Evolutionary conservation across 495 filamentous ascomycete species (phyloP).

Genomic region (Trichoderma erinaceum): DNA sequence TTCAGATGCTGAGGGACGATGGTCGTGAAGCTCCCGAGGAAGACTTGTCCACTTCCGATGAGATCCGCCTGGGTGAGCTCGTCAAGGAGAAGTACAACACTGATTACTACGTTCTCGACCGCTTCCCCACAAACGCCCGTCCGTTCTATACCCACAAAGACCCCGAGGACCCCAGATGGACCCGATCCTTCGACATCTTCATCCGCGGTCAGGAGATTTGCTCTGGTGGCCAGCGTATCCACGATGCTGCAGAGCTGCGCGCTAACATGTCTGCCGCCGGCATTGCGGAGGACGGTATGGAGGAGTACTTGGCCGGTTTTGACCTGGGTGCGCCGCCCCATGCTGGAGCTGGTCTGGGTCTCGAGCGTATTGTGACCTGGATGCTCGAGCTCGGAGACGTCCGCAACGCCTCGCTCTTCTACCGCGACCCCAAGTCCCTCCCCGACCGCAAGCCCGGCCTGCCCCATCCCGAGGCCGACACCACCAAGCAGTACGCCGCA

Average conservation of each 20-base stretch:
- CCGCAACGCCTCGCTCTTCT: conserved; percentile 75
- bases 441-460: conserved; percentile 49
- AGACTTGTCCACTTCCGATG: conserved; percentile 76
- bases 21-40: conserved; percentile 68
- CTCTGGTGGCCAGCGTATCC: conserved; percentile 86
- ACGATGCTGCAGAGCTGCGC: conserved; percentile 67
- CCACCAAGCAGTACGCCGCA: conserved; percentile 50
- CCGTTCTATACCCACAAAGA: conserved; percentile 97
- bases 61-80: conserved; percentile 76
- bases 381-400: conserved; percentile 82
- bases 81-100: conserved; percentile 81
- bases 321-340: conserved; percentile 84
- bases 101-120: conserved; percentile 93
- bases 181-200: conserved; percentile 95
- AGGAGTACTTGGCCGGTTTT: conserved; percentile 86
- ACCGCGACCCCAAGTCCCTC: conserved; percentile 75
- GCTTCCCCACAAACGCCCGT: conserved; percentile 75
- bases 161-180: conserved; percentile 59
- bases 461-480: conserved; percentile 74
- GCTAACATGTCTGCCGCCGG: conserved; percentile 70
- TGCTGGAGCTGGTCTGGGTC: conserved; percentile 81
- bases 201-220: conserved; percentile 91
- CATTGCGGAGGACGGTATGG: conserved; percentile 68
- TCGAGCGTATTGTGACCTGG: conserved; percentile 83
- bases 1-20: conserved; percentile 73